Percentiles rank a stretch among this genome's conserved stretches.
Evolutionary conservation across 139 green algal genomes (phyloP).

Genomic region (Diplosphaera chodatii): DNA sequence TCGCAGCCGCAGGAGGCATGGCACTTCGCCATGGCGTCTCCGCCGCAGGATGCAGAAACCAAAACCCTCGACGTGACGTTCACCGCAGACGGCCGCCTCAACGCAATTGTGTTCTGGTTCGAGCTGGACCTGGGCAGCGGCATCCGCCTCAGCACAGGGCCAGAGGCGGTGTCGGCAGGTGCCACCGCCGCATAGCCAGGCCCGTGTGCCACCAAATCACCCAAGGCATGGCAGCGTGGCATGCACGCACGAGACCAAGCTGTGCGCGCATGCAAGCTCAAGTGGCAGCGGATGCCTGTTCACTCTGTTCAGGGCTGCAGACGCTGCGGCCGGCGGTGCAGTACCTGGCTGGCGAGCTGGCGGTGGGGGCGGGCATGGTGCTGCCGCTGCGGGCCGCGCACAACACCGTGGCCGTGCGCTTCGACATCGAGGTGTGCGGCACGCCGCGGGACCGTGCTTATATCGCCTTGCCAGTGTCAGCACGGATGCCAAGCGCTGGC

Average conservation of each 20-base stretch:
- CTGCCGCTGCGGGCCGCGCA: constrained; percentile 49
- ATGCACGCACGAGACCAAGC: no score
- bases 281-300: background rate
- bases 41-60: constrained; percentile 32
- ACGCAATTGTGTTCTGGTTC: constrained; percentile 69
- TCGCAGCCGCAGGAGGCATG: constrained; percentile 47
- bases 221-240: no score
- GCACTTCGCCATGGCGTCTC: constrained; percentile 62
- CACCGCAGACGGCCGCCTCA: constrained; percentile 24
- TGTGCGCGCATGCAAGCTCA: no score
- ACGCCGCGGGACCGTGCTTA: no score
- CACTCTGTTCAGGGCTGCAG: constrained; percentile 16
- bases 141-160: constrained; percentile 31
- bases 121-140: constrained; percentile 49
- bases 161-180: constrained; percentile 17
- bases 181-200: background rate
- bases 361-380: constrained; percentile 35
- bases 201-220: no score
- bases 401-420: constrained; percentile 65
- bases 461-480: no score
- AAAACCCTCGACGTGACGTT: constrained; percentile 61
- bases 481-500: no score
- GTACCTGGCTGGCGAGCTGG: constrained; percentile 61
- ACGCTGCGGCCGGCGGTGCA: constrained; percentile 59
- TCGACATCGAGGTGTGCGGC: constrained; percentile 26